A percentile compares a stretch with the other conserved stretches of the same genome.
phyloP scores from a whole-genome alignment of 2,329 filamentous ascomycete genomes.

The Pestalotiopsis sp. region DNA sequence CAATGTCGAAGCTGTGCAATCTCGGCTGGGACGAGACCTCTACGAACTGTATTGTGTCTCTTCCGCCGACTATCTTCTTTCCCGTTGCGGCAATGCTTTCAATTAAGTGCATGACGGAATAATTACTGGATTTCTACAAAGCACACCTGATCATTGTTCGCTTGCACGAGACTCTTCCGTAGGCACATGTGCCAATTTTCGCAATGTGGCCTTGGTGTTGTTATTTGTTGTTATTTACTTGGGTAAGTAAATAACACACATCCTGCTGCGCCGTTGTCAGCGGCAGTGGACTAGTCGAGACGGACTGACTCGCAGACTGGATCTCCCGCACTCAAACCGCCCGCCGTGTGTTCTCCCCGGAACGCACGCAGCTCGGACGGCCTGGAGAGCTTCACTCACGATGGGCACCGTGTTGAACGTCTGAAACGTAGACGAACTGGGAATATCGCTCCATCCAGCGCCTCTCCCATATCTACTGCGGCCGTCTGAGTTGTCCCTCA shows the following conservation, averaged over 20 bases:
- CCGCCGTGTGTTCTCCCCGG: not conserved
- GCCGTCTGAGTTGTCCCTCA: not conserved
- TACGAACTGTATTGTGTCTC: not conserved
- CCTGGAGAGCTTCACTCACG: not conserved
- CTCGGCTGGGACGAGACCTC: not conserved
- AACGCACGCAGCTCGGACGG: not conserved
- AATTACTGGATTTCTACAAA: not conserved
- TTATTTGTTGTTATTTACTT: not conserved
- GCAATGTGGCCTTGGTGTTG: not conserved
- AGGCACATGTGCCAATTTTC: not conserved
- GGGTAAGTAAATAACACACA: not conserved
- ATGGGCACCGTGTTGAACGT: not conserved
- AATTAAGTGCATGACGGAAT: not conserved
- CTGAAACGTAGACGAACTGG: not conserved
- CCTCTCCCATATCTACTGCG: not conserved
- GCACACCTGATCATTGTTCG: not conserved
- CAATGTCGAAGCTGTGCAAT: not conserved
- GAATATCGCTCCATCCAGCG: not conserved
- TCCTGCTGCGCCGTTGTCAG: not conserved
- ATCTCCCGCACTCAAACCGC: not conserved
- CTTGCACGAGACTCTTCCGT: not conserved
- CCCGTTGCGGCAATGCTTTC: not conserved
- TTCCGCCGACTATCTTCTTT: constrained; percentile 3
- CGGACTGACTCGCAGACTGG: not conserved
- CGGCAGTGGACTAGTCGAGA: not conserved